These are phyloP conservation scores for Diplosphaera chodatii DNA, from an alignment of 139 green algal species.

Conservation along the genomic window DNA sequence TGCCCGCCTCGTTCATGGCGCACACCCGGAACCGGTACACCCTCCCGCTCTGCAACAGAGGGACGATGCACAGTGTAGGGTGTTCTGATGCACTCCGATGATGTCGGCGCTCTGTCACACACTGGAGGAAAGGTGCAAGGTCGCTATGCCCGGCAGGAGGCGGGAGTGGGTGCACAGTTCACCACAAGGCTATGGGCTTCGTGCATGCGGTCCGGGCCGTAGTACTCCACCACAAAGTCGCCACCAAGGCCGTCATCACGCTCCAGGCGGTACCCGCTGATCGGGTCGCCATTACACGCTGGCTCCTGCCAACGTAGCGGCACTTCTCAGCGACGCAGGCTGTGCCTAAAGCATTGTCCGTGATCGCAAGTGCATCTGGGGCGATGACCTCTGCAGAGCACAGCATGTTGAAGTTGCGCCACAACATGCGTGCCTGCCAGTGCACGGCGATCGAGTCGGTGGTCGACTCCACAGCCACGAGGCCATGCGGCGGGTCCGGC, in stretches of 20 bases:
- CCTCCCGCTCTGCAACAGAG: slow-evolving; percentile 43
- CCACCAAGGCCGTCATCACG: slow-evolving; percentile 43
- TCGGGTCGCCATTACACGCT: slow-evolving; percentile 38
- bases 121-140: too few relatives aligned
- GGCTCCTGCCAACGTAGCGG: slow-evolving; percentile 36
- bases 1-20: slow-evolving; percentile 61
- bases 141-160: background rate
- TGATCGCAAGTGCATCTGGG: too few relatives aligned
- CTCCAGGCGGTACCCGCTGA: slow-evolving; percentile 58
- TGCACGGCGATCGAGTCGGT: background rate
- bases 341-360: too few relatives aligned
- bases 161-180: background rate
- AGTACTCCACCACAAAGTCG: slow-evolving; percentile 39
- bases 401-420: too few relatives aligned
- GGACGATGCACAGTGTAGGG: too few relatives aligned
- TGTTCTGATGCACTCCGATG: too few relatives aligned
- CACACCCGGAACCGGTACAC: slow-evolving; percentile 58
- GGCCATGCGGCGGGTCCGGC: slow-evolving; percentile 32
- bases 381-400: too few relatives aligned
- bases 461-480: slow-evolving; percentile 8
- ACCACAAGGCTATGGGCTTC: background rate
- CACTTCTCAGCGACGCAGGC: too few relatives aligned
- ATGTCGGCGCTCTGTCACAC: too few relatives aligned
- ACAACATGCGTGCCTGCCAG: background rate
- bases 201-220: slow-evolving; percentile 4